phyloP scores from a whole-genome alignment of 768 basidiomycete species.

The Gymnopilus junonius region DNA sequence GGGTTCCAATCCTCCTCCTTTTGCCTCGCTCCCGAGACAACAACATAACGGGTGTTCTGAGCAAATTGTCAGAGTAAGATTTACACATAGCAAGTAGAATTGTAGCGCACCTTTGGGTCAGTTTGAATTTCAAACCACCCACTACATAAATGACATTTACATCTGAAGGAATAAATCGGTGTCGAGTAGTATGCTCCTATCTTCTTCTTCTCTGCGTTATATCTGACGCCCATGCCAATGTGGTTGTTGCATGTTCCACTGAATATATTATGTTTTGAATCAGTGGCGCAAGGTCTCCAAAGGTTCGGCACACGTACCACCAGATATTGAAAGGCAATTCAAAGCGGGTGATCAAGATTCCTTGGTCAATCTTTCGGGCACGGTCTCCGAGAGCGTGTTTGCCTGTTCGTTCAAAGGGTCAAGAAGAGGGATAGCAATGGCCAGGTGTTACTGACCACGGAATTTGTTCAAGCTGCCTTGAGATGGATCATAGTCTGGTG shows the following conservation, averaged over 20 bases:
- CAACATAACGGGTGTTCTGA: conserved; percentile 95
- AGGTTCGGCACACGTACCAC: conserved; percentile 62
- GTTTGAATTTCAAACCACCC: conserved; percentile 99
- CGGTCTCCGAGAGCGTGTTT: conserved; percentile 94
- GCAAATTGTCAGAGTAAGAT: neutral
- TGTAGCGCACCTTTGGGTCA: conserved; percentile 79
- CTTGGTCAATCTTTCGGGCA: conserved; percentile 94
- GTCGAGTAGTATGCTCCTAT: conserved; percentile 94
- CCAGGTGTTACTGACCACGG: conserved; percentile 49
- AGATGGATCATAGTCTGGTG: conserved; percentile 54
- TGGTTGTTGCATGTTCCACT: conserved; percentile 95
- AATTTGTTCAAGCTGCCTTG: conserved; percentile 75
- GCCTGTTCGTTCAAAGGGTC: conserved; percentile 45
- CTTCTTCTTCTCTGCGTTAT: conserved; percentile 99
- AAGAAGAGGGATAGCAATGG: neutral
- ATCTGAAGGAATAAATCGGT: conserved; percentile 92
- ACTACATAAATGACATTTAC: conserved; percentile 96
- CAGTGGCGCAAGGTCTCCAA: neutral
- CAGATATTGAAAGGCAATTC: conserved; percentile 97
- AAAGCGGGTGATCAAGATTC: conserved; percentile 94
- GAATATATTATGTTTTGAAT: conserved; percentile 8
- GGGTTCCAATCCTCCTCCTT: conserved; percentile 98
- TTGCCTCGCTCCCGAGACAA: conserved; percentile 88
- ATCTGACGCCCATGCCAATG: conserved; percentile 99
- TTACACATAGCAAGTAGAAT: neutral